Base-by-base conservation (phyloP, 2,329 filamentous ascomycete genomes). In the Acarospora socialis region DNA sequence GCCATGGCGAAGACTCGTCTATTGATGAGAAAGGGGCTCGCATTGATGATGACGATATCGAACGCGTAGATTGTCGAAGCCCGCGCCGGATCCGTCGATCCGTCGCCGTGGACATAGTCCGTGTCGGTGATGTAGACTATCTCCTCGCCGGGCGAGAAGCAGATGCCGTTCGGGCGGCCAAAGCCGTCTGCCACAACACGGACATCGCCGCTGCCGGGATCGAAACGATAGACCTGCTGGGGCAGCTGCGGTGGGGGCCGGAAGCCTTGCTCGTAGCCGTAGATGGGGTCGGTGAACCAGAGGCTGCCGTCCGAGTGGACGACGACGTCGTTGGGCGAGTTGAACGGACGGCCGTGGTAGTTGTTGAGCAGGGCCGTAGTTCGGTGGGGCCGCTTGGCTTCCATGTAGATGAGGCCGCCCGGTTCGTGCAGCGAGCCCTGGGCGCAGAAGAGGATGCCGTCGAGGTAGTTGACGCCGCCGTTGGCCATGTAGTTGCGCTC, bases 271-370 rank as follows among this genome's bases (percentile, higher is more conserved):
- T 63, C 57, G 32, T 58, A 55, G 3, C 62, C 63, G 31, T 57
- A 54, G 16, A 47, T 48, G 0, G 60, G 55, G 42, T 68, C 65
- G 1, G 63, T 66, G 40, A 68, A 68, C 63, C 63, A 68, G 7
- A 68, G 42, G 0, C 48, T 45, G 1, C 57, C 57, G 37, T 63
- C 57, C 9, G 44, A 45, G 2, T 55, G 51, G 7, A 55, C 45
- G 2, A 54, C 49, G 3, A 64, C 59, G 37, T 57, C 55, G 38
- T 61, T 60, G 15, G 59, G 51, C 18, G 57, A 63, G 47, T 66
- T 67, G 46, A 68, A 65, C 5, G 59, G 55, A 17, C 53, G 50
- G 7, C 57, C 57, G 30, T 59, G 56, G 46, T 56, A 67, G 20
- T 52, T 55, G 4, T 43, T 44, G 3, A 45, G 28, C 5, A 45